Base-by-base conservation (phyloP, 2,329 filamentous ascomycete species). In the Lachnellula occidentalis region DNA sequence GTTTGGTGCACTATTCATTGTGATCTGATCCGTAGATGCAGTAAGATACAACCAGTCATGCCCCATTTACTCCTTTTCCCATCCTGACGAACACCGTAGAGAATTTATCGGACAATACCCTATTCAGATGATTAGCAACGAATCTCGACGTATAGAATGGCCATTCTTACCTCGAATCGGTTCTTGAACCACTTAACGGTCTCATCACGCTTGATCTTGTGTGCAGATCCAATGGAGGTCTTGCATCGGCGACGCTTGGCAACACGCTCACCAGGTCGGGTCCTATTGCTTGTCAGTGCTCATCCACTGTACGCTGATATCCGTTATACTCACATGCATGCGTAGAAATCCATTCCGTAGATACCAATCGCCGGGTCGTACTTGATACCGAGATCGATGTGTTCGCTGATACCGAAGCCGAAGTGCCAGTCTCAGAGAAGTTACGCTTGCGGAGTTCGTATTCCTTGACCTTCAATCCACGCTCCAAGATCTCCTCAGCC, bases 271-370 rank as follows among this genome's bases (percentile, higher is more conserved):
- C 94, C 94, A 71, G 92, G 94, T 73, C 94, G 92, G 82, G 91
- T 96, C 82, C 82, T 85, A 65, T 57, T 56, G 58, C 17, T 53
- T 43, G 49, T 60, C 54, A 63, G 48, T 27, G 27, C 42, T 45
- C 34, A 37, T 37, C 17, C 52, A 31, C 37, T 48, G 7, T 45
- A 21, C 21, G 11, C 2, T 15, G 4, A 41, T 46, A 45, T 27
- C 50, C 21, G n/a, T 21, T 57, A 51, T 50, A 81, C 81, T 77
- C 70, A 85, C 94, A 99, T 99, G 90, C 92, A 97, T 89, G 87
- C 92, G 88, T 96, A 99, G 82, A 99, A 99, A 82, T 99, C 94
- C 94, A 99, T 99, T 76, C 94, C 92, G 84, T 96, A 96, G 77
- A 96, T 96, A 86, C 92, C 92, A 70, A 96, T 96, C 64, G 84